These are phyloP conservation scores for Hura crepitans DNA, from an alignment of 441 rosid species.

Conservation along the genomic window DNA sequence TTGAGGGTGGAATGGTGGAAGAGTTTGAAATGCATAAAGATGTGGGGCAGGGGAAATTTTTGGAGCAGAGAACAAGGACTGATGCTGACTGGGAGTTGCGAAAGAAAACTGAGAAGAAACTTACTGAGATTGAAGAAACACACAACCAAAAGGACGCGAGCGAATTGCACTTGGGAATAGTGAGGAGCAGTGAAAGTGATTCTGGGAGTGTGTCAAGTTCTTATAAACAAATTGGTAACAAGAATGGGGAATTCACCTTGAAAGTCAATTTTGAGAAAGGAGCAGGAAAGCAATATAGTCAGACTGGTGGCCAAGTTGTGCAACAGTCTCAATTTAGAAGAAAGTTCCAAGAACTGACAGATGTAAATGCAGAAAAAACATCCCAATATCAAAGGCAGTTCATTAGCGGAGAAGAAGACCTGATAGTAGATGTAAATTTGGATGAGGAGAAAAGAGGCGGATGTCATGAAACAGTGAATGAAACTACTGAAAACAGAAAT, in stretches of 20 bases:
- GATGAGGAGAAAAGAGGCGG: conserved; percentile 26
- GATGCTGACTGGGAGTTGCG: conserved; percentile 53
- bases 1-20: conserved; percentile 26
- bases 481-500: conserved; percentile 23
- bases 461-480: conserved; percentile 11
- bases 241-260: conserved; percentile 33
- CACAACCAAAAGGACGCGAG: conserved; percentile 42
- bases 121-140: conserved; percentile 44
- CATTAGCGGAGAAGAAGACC: conserved; percentile 37
- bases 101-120: conserved; percentile 70
- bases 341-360: conserved; percentile 37
- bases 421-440: conserved; percentile 25
- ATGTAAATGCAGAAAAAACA: conserved; percentile 33
- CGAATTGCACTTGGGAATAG: conserved; percentile 27
- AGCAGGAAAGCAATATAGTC: conserved; percentile 37
- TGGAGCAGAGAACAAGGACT: conserved; percentile 29
- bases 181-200: conserved; percentile 34
- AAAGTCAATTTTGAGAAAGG: conserved; percentile 35
- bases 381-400: conserved; percentile 39
- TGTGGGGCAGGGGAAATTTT: conserved; percentile 22
- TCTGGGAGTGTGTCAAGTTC: conserved; percentile 33
- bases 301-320: conserved; percentile 23
- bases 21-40: conserved; percentile 24
- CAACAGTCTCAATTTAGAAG: conserved; percentile 37
- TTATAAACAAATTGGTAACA: conserved; percentile 30